phyloP scores from a whole-genome alignment of 164 flowering plant genomes.

The Pachysandra terminalis region DNA sequence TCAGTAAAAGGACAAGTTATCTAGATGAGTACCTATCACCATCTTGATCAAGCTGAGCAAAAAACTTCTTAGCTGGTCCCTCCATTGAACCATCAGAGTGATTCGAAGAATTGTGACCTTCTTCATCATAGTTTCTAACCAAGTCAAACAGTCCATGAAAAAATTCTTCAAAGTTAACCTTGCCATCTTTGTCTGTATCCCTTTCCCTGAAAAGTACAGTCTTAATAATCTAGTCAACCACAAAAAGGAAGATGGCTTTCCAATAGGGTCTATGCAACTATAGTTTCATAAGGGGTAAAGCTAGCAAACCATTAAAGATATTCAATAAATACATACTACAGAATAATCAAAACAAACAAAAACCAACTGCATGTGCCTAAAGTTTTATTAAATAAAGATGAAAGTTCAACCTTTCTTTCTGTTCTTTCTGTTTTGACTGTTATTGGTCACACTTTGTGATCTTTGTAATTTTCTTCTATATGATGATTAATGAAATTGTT shows the following conservation, averaged over 20 bases:
- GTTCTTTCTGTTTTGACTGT: no score
- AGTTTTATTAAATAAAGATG: no score
- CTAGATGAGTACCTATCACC: constrained; percentile 66
- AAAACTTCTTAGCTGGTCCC: constrained; percentile 65
- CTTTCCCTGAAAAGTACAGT: constrained; percentile 57
- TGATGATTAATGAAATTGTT: no score
- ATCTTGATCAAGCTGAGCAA: constrained; percentile 80
- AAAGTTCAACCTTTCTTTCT: no score
- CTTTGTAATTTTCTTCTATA: no score
- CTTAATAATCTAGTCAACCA: constrained; percentile 4
- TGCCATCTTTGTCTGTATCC: constrained; percentile 91
- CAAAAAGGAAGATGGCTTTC: background rate
- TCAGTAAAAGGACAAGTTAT: background rate
- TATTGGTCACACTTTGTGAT: no score
- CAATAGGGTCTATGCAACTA: background rate
- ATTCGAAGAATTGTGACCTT: constrained; percentile 50
- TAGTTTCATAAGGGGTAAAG: background rate
- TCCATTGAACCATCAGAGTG: constrained; percentile 50
- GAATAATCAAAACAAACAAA: background rate
- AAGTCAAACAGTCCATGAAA: constrained; percentile 95
- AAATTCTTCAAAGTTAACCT: constrained; percentile 81
- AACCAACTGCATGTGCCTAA: background rate
- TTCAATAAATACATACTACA: background rate
- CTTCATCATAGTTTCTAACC: constrained; percentile 84
- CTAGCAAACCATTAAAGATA: background rate